phyloP scores from a whole-genome alignment of 1,284 basidiomycete species.

The Ceratobasidium sp. region DNA sequence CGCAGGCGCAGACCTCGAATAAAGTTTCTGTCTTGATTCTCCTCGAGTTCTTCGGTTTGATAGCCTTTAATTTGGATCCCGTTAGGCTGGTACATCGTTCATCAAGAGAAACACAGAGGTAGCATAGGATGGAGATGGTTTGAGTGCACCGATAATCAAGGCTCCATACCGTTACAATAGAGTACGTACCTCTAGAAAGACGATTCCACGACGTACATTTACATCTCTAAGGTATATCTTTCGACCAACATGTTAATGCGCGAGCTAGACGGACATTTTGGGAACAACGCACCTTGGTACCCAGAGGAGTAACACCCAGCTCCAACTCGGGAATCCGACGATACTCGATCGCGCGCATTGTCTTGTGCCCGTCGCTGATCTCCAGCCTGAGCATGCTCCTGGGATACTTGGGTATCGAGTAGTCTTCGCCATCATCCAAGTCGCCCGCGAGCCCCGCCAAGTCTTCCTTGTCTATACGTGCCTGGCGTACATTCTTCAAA shows the following conservation, averaged over 20 bases:
- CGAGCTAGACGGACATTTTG: not conserved
- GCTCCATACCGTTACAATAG: not conserved
- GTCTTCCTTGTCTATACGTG: conserved; percentile 69
- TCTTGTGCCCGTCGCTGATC: conserved; percentile 71
- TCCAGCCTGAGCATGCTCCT: conserved; percentile 73
- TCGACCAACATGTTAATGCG: not conserved
- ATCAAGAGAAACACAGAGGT: conserved; percentile 50
- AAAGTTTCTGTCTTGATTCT: conserved; percentile 64
- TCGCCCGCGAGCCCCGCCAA: conserved; percentile 61
- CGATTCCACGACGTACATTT: conserved; percentile 69
- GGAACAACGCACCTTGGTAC: conserved; percentile 68
- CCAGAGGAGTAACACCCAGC: conserved; percentile 73
- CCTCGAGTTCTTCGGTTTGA: conserved; percentile 68
- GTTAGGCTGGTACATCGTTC: not conserved
- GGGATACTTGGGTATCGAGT: conserved; percentile 77
- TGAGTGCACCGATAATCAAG: too few relatives aligned
- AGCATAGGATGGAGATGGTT: too few relatives aligned
- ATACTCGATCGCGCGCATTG: conserved; percentile 75
- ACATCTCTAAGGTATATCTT: conserved; percentile 75
- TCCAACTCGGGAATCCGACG: conserved; percentile 66
- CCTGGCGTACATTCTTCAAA: conserved; percentile 69
- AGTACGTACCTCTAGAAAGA: conserved; percentile 64
- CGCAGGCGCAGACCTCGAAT: conserved; percentile 65
- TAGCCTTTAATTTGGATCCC: conserved; percentile 62
- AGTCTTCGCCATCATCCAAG: conserved; percentile 71